Conservation (phyloP, 164 flowering plant species). For the Vitis labrusca region DNA sequence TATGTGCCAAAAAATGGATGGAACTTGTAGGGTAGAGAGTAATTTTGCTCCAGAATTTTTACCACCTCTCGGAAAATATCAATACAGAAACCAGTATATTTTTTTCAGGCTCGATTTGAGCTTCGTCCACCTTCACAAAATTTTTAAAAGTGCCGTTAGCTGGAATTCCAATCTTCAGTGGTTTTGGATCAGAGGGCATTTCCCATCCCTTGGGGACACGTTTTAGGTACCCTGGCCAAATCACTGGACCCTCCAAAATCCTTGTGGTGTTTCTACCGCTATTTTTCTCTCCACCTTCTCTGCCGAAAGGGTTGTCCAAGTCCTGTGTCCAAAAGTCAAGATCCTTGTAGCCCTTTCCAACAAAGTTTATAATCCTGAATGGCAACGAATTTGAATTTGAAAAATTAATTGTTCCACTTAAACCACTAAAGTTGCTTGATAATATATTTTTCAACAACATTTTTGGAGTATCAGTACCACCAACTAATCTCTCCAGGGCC, state of each 20-base stretch:
- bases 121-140: slow-evolving; percentile 38
- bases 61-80: slow-evolving; percentile 39
- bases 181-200: slow-evolving; percentile 33
- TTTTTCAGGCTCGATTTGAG: neutral
- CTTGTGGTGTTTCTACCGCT: neutral
- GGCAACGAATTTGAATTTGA: neutral
- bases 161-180: slow-evolving; percentile 55
- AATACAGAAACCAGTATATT: slow-evolving; percentile 50
- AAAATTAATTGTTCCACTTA: slow-evolving; percentile 32
- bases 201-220: slow-evolving; percentile 49
- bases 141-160: slow-evolving; percentile 29
- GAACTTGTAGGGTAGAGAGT: slow-evolving; percentile 33
- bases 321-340: slow-evolving; percentile 23
- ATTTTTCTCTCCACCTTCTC: neutral
- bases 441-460: slow-evolving; percentile 11
- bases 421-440: slow-evolving; percentile 25
- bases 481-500: slow-evolving; percentile 6
- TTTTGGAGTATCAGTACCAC: slow-evolving; percentile 2
- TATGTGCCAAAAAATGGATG: slow-evolving; percentile 21
- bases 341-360: slow-evolving; percentile 31
- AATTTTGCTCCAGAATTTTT: slow-evolving; percentile 21
- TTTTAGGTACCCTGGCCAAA: slow-evolving; percentile 37
- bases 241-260: slow-evolving; percentile 10
- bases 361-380: slow-evolving; percentile 28
- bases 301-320: slow-evolving; percentile 4